These are phyloP conservation scores for Metschnikowia orientalis DNA, from an alignment of 805 yeast genomes.

Conservation along the genomic window DNA sequence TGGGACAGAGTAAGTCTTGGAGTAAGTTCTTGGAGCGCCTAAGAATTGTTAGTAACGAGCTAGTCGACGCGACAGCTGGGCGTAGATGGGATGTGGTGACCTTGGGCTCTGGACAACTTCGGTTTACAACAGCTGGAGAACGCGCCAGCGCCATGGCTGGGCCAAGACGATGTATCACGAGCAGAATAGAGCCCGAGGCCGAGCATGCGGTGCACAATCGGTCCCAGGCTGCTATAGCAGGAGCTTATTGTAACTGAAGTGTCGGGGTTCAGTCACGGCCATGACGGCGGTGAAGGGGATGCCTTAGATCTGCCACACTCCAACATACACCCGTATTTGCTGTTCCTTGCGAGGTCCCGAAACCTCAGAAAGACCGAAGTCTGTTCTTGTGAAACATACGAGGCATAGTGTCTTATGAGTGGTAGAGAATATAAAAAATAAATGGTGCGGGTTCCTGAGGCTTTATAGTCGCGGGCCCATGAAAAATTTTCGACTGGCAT, in stretches of 20 bases:
- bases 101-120: too few species aligned
- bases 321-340: constrained; percentile 8
- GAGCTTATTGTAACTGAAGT: constrained; percentile 64
- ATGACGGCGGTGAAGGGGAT: constrained; percentile 16
- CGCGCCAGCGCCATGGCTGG: too few species aligned
- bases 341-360: constrained; percentile 60
- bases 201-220: too few species aligned
- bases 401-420: constrained; percentile 48
- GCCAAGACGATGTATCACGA: too few species aligned
- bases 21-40: constrained; percentile 99
- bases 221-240: too few species aligned
- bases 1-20: constrained; percentile 99
- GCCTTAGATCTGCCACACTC: constrained; percentile 5
- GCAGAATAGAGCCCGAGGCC: too few species aligned
- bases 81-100: neutral
- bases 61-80: constrained; percentile 1
- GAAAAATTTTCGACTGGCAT: constrained; percentile 13
- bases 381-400: constrained; percentile 43
- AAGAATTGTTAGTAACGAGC: constrained; percentile 24
- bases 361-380: constrained; percentile 41
- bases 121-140: too few species aligned
- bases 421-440: constrained; percentile 3
- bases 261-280: constrained; percentile 79
- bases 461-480: constrained; percentile 2
- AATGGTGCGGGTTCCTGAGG: constrained; percentile 1